Percentiles rank a stretch among this genome's conserved stretches.
Evolutionary conservation across 2,329 filamentous ascomycete species (phyloP).

Genomic region (Gnomoniopsis smithogilvyi): DNA sequence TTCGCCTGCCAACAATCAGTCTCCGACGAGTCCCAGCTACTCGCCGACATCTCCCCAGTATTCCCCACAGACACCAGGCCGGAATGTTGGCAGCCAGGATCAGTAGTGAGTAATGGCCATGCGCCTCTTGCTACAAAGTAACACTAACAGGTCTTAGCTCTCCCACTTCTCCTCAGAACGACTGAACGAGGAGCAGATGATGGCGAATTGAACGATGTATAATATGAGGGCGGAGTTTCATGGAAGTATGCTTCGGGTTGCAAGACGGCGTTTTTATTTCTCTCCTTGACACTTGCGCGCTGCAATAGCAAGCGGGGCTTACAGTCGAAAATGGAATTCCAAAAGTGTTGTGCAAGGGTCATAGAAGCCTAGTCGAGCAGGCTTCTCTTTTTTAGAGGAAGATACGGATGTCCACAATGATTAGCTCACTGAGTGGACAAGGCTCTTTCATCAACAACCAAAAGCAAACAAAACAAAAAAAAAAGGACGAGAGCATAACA

Average conservation of each 20-base stretch:
- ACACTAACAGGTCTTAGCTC: slow-evolving; percentile 25
- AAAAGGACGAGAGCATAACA: neutral
- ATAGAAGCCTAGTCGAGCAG: neutral
- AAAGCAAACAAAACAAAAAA: neutral
- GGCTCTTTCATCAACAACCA: neutral
- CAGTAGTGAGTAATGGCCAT: slow-evolving; percentile 35
- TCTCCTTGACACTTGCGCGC: neutral
- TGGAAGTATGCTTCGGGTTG: slow-evolving; percentile 26
- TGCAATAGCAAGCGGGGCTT: neutral
- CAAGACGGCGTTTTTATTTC: slow-evolving; percentile 19
- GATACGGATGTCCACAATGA: neutral
- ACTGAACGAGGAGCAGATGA: slow-evolving; percentile 23
- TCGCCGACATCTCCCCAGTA: slow-evolving; percentile 60
- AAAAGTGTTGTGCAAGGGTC: neutral
- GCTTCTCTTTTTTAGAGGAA: neutral
- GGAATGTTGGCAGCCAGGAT: slow-evolving; percentile 34
- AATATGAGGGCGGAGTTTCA: slow-evolving; percentile 1
- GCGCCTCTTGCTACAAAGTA: neutral
- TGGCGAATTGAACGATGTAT: slow-evolving; percentile 15
- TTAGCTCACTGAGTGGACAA: neutral
- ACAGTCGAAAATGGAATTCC: neutral
- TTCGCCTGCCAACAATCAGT: slow-evolving; percentile 51
- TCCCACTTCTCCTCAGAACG: slow-evolving; percentile 36
- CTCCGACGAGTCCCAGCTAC: slow-evolving; percentile 68
- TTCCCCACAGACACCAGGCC: slow-evolving; percentile 43